Base-by-base conservation (phyloP, 352 stramenopile species). In the Phytopythium cucurbitacearum region DNA sequence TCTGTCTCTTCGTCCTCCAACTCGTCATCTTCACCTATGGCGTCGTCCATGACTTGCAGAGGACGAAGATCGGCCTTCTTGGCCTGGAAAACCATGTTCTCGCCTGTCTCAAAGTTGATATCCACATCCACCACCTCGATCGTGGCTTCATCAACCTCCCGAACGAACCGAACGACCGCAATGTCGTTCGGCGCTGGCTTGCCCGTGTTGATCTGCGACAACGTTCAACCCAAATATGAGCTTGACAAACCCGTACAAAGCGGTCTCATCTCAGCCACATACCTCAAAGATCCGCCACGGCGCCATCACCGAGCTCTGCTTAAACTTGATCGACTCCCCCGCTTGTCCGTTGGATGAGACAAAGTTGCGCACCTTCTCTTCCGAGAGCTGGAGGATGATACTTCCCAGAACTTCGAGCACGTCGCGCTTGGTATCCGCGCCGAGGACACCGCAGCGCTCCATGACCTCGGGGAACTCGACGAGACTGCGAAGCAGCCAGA, bases 61-160 rank as follows among this genome's bases (percentile, higher is more conserved):
- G 84, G 77, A 0, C 79, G 73, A 53, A 94, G 59, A 16, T 74
- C 67, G 0, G 63, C 44, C 56, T 85, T 86, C 28, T 74, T 71
- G 6, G 85, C 77, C 50, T 79, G 59, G 58, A 94, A 94, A 10
- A 85, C 64, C 64, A 87, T 78, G 63, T 90, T 91, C 58, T 94
- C 84, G 38, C 84, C 84, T 28, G 84, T 92, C 55, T 94, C 84
- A 51, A 90, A 94, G 59, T 94, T 94, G 44, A 92, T 78, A 35
- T 94, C 84, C 12, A 94, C 84, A 45, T 94, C 84, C 65, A 94
- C 80, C 49, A 94, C 81, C 55, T 94, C 84, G 32, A 94, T 76
- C 6, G 64, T 87, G 34, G 56, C 57, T n/a, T 85, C 81, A 51
- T 92, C 67, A 9, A 92, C 71, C 52, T 91, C 73, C 8, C 81